Evolutionary conservation across 2,329 filamentous ascomycete genomes (phyloP).

Genomic region (Proliferodiscus dingleyae): DNA sequence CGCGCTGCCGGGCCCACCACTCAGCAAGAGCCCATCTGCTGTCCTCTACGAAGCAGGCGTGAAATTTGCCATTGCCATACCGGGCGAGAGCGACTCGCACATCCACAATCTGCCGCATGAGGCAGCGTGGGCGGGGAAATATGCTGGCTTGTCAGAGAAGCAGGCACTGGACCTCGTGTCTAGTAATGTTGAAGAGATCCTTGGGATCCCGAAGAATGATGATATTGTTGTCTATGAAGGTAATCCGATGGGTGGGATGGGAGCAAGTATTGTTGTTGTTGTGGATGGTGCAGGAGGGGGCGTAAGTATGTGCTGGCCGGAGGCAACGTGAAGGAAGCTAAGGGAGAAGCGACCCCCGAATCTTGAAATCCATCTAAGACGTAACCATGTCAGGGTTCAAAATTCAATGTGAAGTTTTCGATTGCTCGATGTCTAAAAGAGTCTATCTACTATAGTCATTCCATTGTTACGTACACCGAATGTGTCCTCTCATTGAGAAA

Average conservation of each 20-base stretch:
- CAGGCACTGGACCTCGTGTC: conserved; percentile 36
- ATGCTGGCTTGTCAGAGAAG: conserved; percentile 32
- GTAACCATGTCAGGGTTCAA: no score
- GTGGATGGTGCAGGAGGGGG: conserved; percentile 29
- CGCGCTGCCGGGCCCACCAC: conserved; percentile 38
- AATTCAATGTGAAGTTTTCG: no score
- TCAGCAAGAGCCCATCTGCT: conserved; percentile 36
- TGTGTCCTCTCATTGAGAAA: no score
- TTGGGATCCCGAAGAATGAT: conserved; percentile 30
- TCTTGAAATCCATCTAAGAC: no score
- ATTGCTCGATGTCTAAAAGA: no score
- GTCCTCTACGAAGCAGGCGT: conserved; percentile 39
- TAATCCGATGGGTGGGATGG: conserved; percentile 35
- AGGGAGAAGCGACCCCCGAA: no score
- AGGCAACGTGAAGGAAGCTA: conserved; percentile 17
- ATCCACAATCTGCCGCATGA: conserved; percentile 37
- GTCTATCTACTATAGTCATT: no score
- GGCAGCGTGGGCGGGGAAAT: conserved; percentile 38
- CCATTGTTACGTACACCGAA: no score
- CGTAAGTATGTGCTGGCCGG: conserved; percentile 34
- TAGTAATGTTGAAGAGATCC: conserved; percentile 38
- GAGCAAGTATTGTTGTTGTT: conserved; percentile 36
- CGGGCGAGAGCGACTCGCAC: conserved; percentile 31
- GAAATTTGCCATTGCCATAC: conserved; percentile 32
- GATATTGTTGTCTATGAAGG: conserved; percentile 43